Evolutionary conservation across 345 rosid genomes (phyloP).

Genomic region (Eucalyptus cloeziana): DNA sequence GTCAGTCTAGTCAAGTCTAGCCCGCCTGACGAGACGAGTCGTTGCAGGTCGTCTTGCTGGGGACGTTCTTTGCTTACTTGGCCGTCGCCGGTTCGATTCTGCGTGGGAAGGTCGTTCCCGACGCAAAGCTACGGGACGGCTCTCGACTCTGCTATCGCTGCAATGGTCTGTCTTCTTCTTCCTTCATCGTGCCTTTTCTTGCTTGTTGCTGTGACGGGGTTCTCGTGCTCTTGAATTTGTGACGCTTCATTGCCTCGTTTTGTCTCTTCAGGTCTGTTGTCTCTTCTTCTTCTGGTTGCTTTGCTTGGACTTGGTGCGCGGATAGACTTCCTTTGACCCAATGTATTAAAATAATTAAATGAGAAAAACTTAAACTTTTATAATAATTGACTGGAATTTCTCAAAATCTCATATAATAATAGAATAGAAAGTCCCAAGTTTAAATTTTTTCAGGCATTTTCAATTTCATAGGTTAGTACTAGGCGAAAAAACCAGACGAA

Average conservation of each 20-base stretch:
- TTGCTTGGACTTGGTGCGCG: constrained; percentile 48
- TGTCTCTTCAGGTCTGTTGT: constrained; percentile 34
- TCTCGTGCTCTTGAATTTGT: neutral
- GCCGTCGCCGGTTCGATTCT: constrained; percentile 49
- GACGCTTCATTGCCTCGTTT: neutral
- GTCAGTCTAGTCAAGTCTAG: neutral
- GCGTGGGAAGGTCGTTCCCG: constrained; percentile 64
- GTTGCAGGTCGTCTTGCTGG: constrained; percentile 33
- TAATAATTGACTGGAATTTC: rapidly evolving
- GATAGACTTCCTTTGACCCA: constrained; percentile 43
- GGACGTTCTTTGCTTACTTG: constrained; percentile 48
- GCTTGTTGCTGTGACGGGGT: neutral
- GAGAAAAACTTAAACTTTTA: too few species aligned
- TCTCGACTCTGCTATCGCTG: constrained; percentile 64
- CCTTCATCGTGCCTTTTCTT: neutral
- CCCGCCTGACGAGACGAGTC: neutral
- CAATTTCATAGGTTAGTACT: rapidly evolving
- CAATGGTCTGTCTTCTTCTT: constrained; percentile 29
- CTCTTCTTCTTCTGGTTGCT: constrained; percentile 37
- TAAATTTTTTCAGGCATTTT: too few species aligned
- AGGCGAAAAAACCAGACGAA: rapidly evolving
- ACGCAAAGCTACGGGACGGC: constrained; percentile 52
- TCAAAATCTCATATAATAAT: rapidly evolving
- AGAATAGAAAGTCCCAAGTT: rapidly evolving
- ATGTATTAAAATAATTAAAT: constrained; percentile 18